These are phyloP conservation scores for Phyllosticta paracitricarpa DNA, from an alignment of 2,329 filamentous ascomycete genomes.

Conservation along the genomic window DNA sequence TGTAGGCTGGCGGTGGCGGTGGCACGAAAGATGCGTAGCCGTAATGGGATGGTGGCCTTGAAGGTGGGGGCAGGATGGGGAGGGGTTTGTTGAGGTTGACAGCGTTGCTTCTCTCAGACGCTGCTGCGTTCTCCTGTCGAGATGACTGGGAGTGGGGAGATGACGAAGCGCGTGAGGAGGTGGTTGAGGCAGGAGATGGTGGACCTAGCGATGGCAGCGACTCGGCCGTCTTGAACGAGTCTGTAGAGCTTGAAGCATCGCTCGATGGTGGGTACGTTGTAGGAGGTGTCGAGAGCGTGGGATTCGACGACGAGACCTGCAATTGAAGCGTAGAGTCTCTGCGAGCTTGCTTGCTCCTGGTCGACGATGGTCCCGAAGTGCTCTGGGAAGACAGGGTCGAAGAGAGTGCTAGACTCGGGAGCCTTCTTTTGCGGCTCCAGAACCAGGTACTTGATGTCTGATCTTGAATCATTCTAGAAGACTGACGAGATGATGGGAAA, in stretches of 20 bases:
- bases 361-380: neutral
- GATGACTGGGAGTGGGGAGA: too few relatives aligned
- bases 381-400: neutral
- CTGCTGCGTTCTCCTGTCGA: too few relatives aligned
- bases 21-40: too few relatives aligned
- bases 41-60: neutral
- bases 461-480: neutral
- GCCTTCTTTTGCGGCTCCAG: neutral
- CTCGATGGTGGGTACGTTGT: neutral
- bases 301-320: neutral
- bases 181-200: neutral
- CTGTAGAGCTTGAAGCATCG: neutral
- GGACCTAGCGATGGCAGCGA: neutral
- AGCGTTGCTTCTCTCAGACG: too few relatives aligned
- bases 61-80: neutral
- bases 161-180: neutral
- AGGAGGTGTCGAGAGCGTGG: neutral
- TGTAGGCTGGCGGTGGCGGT: too few relatives aligned
- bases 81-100: neutral
- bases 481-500: neutral
- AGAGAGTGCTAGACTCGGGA: neutral
- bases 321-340: neutral
- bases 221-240: neutral
- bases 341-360: neutral
- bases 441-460: neutral